phyloP scores from a whole-genome alignment of 2,329 filamentous ascomycete species.

The Zarea fungicola region DNA sequence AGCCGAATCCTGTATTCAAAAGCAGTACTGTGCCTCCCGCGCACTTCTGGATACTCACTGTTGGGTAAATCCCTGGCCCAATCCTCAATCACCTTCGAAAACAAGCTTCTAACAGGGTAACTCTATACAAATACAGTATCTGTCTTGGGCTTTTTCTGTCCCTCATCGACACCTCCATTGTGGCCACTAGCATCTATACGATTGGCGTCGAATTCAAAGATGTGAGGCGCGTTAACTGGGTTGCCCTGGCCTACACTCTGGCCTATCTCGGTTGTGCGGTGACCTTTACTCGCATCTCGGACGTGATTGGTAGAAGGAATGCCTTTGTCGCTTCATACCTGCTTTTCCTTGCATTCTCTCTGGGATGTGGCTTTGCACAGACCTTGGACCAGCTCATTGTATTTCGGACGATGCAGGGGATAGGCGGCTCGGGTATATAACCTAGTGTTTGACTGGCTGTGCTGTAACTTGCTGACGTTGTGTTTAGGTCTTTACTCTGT shows the following conservation, averaged over 20 bases:
- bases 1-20: no score
- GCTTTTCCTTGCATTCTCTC: slow-evolving; percentile 53
- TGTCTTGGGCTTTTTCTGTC: slow-evolving; percentile 51
- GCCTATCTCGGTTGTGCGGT: slow-evolving; percentile 53
- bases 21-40: no score
- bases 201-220: slow-evolving; percentile 48
- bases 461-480: neutral
- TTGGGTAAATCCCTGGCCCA: no score
- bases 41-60: no score
- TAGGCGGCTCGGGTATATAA: slow-evolving; percentile 44
- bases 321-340: slow-evolving; percentile 46
- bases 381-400: slow-evolving; percentile 38
- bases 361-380: slow-evolving; percentile 47
- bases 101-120: no score
- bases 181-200: slow-evolving; percentile 52
- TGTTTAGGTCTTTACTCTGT: slow-evolving; percentile 44
- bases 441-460: neutral
- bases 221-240: slow-evolving; percentile 44
- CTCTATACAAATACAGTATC: slow-evolving; percentile 39
- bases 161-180: slow-evolving; percentile 53
- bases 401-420: slow-evolving; percentile 35
- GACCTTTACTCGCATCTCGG: slow-evolving; percentile 49
- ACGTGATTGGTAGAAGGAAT: slow-evolving; percentile 47
- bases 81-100: no score
- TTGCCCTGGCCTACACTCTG: slow-evolving; percentile 51